Evolutionary conservation across 495 filamentous ascomycete genomes (phyloP).

Genomic region (Penicillium robsamsonii): DNA sequence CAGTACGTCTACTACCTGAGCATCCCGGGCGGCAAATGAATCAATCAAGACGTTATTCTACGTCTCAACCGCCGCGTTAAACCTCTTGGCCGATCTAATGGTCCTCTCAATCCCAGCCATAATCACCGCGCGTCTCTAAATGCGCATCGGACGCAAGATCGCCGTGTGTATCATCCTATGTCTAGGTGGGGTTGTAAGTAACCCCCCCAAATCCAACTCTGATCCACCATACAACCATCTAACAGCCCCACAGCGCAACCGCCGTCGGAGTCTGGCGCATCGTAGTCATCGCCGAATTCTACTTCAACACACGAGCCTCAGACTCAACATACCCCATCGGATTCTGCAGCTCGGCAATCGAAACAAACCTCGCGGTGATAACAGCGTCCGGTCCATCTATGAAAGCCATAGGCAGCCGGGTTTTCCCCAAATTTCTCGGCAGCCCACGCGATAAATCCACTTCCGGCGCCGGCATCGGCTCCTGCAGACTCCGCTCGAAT

Average conservation of each 20-base stretch:
- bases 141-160: constrained; percentile 42
- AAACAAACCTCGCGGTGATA: constrained; percentile 55
- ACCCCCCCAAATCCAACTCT: neutral
- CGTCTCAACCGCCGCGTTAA: constrained; percentile 41
- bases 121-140: constrained; percentile 47
- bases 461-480: constrained; percentile 14
- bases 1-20: constrained; percentile 40
- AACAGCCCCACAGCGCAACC: constrained; percentile 43
- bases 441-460: constrained; percentile 14
- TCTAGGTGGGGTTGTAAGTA: constrained; percentile 43
- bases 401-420: constrained; percentile 24
- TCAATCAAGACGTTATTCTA: constrained; percentile 43
- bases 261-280: constrained; percentile 41
- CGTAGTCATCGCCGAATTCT: constrained; percentile 26
- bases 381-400: constrained; percentile 43
- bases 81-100: constrained; percentile 48
- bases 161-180: constrained; percentile 44
- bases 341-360: constrained; percentile 51
- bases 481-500: constrained; percentile 8
- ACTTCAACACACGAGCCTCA: constrained; percentile 2
- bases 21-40: constrained; percentile 40
- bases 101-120: constrained; percentile 47
- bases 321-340: constrained; percentile 42
- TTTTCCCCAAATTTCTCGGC: constrained; percentile 22
- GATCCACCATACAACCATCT: too few relatives aligned